Evolutionary conservation across 306 rosid species (phyloP).

Genomic region (Trifolium pratense): DNA sequence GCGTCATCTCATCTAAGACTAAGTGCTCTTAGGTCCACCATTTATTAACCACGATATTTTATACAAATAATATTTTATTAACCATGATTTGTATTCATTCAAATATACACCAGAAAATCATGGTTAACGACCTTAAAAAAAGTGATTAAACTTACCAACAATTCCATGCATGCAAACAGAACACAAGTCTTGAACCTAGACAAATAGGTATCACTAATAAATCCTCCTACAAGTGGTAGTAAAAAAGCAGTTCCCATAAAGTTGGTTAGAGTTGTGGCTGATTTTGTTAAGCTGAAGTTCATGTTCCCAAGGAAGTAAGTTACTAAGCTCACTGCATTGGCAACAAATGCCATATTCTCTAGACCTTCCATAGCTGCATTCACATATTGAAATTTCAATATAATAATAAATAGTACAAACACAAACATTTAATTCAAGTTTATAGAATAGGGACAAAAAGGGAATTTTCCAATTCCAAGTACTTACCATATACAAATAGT

Average conservation of each 20-base stretch:
- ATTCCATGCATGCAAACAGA: constrained; percentile 59
- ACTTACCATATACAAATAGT: constrained; percentile 68
- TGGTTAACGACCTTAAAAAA: neutral
- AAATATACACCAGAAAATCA: no score
- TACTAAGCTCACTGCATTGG: constrained; percentile 66
- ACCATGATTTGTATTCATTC: no score
- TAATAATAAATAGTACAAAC: neutral
- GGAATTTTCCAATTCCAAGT: neutral
- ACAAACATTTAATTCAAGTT: neutral
- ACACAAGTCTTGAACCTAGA: constrained; percentile 76
- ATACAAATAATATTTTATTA: no score
- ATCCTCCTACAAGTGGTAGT: constrained; percentile 71
- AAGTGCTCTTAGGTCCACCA: no score
- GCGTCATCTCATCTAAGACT: no score
- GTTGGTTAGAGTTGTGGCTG: constrained; percentile 82
- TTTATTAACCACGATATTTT: no score
- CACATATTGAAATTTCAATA: constrained; percentile 29
- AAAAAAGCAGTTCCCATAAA: constrained; percentile 76
- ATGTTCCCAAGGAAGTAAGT: constrained; percentile 76
- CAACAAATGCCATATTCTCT: constrained; percentile 79
- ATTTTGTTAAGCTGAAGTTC: constrained; percentile 73
- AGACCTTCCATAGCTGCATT: constrained; percentile 75
- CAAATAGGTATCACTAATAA: constrained; percentile 70
- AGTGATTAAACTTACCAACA: constrained; percentile 52
- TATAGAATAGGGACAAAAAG: neutral